These are phyloP conservation scores for Podospora pseudocomata DNA, from an alignment of 495 filamentous ascomycete genomes.

Conservation along the genomic window DNA sequence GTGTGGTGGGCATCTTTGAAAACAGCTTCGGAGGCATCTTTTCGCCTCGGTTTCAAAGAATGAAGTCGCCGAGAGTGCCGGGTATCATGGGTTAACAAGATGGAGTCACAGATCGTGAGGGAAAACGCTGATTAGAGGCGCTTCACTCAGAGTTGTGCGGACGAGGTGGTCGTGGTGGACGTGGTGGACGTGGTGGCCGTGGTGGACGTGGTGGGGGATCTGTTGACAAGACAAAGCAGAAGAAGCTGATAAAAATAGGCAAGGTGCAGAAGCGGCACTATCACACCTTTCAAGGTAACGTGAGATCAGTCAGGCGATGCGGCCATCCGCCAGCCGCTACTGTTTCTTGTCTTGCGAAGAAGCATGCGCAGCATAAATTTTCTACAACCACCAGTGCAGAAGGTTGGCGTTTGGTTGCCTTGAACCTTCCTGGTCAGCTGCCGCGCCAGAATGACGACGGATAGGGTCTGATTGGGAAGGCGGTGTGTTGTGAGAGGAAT, in stretches of 20 bases:
- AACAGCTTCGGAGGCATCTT: constrained; percentile 73
- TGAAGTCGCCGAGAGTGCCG: background rate
- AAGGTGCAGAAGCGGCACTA: background rate
- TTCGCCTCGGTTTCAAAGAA: constrained; percentile 1
- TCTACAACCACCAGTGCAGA: background rate
- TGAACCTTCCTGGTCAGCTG: background rate
- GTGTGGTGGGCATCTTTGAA: constrained; percentile 63
- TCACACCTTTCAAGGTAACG: background rate
- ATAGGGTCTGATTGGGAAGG: constrained; percentile 21
- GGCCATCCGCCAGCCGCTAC: constrained; percentile 7
- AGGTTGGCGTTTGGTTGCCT: constrained; percentile 7
- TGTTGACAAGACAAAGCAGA: background rate
- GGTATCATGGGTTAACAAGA: constrained; percentile 6
- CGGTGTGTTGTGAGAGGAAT: constrained; percentile 11
- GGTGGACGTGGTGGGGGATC: background rate
- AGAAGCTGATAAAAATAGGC: background rate
- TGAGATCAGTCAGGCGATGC: constrained; percentile 15
- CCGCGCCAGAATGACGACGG: constrained; percentile 23
- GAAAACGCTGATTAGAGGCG: background rate
- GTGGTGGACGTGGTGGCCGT: background rate
- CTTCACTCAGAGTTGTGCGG: no score
- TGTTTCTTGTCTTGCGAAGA: constrained; percentile 1
- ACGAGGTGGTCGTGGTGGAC: background rate
- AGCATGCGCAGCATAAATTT: background rate
- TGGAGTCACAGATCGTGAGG: background rate